A percentile compares a stretch with the other conserved stretches of the same genome.
Evolutionary conservation across 345 rosid species (phyloP).

Genomic region (Citrus inodora): DNA sequence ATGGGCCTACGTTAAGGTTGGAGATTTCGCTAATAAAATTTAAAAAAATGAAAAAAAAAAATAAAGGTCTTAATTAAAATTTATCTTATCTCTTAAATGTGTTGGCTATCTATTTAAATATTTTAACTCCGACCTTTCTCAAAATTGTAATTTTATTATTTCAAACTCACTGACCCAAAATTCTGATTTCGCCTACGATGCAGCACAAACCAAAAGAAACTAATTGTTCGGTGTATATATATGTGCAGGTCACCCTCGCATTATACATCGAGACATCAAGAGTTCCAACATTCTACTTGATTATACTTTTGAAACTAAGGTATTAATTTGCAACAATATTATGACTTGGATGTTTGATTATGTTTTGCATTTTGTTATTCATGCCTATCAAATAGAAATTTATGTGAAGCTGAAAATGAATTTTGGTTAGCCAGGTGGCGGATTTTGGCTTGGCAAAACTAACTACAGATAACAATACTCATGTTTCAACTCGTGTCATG

Average conservation of each 20-base stretch:
- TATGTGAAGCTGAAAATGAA: not conserved
- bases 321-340: slow-evolving; percentile 13
- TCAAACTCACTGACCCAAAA: not conserved
- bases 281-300: slow-evolving; percentile 84
- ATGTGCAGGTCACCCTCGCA: slow-evolving; percentile 72
- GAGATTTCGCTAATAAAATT: too few relatives aligned
- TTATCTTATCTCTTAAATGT: too few relatives aligned
- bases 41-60: too few relatives aligned
- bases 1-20: too few relatives aligned
- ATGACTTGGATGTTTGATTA: not conserved
- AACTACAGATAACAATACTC: slow-evolving; percentile 60
- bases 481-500: slow-evolving; percentile 93
- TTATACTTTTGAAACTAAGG: slow-evolving; percentile 68
- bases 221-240: not conserved
- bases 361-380: not conserved
- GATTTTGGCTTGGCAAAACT: slow-evolving; percentile 96
- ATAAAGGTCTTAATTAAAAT: too few relatives aligned
- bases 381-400: not conserved
- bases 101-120: too few relatives aligned
- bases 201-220: not conserved
- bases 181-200: not conserved
- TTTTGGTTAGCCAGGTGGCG: slow-evolving; percentile 50
- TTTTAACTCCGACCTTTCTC: not conserved
- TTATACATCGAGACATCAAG: slow-evolving; percentile 93
- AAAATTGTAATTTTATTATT: not conserved